Percentiles rank a stretch among this genome's conserved stretches.
These are phyloP conservation scores for Sherardia arvensis DNA, from an alignment of 257 asterid species.

Conservation along the genomic window DNA sequence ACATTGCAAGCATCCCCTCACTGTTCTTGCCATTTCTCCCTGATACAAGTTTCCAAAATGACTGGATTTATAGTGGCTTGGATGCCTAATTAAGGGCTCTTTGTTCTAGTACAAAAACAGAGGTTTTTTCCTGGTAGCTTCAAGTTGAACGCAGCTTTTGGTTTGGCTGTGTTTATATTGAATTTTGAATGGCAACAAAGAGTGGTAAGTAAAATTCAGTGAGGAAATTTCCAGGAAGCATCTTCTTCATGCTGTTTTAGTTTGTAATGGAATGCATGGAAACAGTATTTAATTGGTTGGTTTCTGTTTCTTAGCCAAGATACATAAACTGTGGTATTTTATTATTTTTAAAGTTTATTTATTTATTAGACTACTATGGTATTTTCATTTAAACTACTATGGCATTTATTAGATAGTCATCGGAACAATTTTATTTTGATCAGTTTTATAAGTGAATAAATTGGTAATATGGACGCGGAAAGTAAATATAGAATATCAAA, in stretches of 20 bases:
- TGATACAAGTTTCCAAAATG: neutral
- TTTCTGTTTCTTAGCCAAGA: neutral
- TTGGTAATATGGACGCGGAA: too few species aligned
- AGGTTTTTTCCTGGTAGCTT: neutral
- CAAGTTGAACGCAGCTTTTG: neutral
- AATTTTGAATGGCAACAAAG: neutral
- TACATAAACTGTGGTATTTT: neutral
- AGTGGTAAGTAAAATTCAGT: neutral
- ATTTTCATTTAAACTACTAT: too few species aligned
- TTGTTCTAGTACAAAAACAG: neutral
- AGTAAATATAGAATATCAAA: too few species aligned
- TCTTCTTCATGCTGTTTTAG: neutral
- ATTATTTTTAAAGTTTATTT: too few species aligned
- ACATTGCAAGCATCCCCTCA: conserved; percentile 19
- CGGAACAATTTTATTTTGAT: too few species aligned
- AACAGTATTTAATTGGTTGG: neutral
- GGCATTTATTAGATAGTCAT: too few species aligned
- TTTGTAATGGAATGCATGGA: neutral
- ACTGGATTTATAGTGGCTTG: neutral
- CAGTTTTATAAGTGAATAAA: too few species aligned
- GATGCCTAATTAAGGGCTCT: neutral
- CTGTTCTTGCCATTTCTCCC: conserved; percentile 13
- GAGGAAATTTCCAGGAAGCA: conserved; percentile 42
- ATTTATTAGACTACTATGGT: too few species aligned
- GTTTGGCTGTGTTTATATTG: neutral